A percentile compares a stretch with the other conserved stretches of the same genome.
Conservation (phyloP, 306 rosid species). For the Urtica urens region DNA sequence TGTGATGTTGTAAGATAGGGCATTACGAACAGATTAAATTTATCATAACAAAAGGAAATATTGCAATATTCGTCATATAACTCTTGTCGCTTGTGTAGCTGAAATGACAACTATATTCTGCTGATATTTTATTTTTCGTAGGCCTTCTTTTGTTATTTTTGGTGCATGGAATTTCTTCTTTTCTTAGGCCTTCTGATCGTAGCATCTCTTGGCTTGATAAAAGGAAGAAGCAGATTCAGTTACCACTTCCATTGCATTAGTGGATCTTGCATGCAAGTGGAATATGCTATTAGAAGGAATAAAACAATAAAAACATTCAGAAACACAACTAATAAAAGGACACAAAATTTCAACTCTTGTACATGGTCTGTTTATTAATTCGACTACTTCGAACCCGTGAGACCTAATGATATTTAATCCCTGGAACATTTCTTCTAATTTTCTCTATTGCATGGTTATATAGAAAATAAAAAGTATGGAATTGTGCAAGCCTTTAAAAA, state of each 20-base stretch:
- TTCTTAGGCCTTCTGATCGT: no score
- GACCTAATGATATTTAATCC: background rate
- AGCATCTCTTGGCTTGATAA: constrained; percentile 1
- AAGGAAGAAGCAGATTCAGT: constrained; percentile 4
- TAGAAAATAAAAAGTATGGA: no score
- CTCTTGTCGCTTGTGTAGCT: background rate
- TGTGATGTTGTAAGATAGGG: no score
- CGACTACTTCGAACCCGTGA: background rate
- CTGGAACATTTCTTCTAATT: no score
- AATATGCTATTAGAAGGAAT: background rate
- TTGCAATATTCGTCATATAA: background rate
- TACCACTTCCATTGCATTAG: background rate
- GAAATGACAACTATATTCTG: constrained; percentile 6
- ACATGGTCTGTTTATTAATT: background rate
- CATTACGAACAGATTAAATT: no score
- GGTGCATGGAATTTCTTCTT: no score
- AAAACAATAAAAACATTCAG: background rate
- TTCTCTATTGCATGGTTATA: no score
- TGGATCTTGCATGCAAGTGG: background rate
- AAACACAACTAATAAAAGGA: no score
- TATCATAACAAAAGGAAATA: no score
- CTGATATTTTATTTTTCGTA: background rate
- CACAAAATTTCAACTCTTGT: background rate
- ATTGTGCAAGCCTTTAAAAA: no score
- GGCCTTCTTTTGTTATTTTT: no score